Base-by-base conservation (phyloP, 768 basidiomycete genomes). In the Epithele typhae region DNA sequence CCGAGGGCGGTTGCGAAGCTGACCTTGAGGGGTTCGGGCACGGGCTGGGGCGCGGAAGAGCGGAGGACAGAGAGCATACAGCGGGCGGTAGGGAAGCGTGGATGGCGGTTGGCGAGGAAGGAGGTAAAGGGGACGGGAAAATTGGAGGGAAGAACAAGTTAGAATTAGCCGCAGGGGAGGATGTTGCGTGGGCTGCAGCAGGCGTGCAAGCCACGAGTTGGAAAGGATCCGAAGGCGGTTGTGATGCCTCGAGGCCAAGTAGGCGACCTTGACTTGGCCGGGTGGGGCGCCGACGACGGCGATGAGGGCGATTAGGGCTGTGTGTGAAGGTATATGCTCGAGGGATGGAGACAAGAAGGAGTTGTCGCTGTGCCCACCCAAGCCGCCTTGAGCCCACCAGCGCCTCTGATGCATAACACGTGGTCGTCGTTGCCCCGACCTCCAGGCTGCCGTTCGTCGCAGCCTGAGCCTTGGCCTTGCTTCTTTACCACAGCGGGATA, bases 1-100 rank as follows among this genome's bases (percentile, higher is more conserved):
- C 75, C 76, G 42, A 79, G 67, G 36, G 75, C 75, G 23, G 72
- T 62, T 58, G 70, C 71, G 61, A 79, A 68, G 58, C 68, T 72
- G 64, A 70, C 71, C 69, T 68, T 74, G 25, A 66, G 56, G 37
- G 47, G 38, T 48, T 61, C 57, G 59, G 51, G 36, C 34, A 30
- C 58, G 47, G 55, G 62, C 49, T 66, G 59, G 23, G 61, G 66
- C 51, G 58, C 53, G 27, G 49, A 51, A 44, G 68, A 25, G 33
- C 57, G 52, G 48, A 68, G 64, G 53, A 65, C 65, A 14, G 27
- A 30, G 27, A 30, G 27, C 27, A 30, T 30, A 7, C 27, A 30
- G 27, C 27, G 27, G 27, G 27, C 8, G 27, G 14, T 30, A 14
- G 7, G 27, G 27, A 7, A 14, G 14, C 27, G 27, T 7, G 14